Conservation (phyloP, 371 early-diverging fungal genomes). For the Mortierella sp. region DNA sequence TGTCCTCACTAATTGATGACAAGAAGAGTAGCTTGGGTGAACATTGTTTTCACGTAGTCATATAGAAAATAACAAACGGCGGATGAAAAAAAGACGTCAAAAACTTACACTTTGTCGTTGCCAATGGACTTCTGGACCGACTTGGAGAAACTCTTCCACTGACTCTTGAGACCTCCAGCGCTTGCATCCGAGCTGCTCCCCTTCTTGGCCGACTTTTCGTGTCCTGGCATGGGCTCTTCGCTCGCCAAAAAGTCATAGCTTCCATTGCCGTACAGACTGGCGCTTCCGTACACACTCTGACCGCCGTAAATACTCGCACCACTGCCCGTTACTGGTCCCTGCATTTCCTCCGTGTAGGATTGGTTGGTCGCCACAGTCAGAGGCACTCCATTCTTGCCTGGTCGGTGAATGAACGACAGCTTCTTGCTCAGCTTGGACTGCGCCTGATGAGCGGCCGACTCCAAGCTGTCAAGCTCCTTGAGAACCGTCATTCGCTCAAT, state of each 20-base stretch:
- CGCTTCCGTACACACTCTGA: slow-evolving; percentile 24
- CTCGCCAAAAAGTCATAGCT: slow-evolving; percentile 21
- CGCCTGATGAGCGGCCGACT: slow-evolving; percentile 43
- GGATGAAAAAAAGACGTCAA: not conserved
- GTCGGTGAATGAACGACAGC: slow-evolving; percentile 55
- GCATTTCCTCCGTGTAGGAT: slow-evolving; percentile 35
- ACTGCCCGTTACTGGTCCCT: slow-evolving; percentile 44
- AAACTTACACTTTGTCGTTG: slow-evolving; percentile 55
- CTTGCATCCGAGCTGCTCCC: slow-evolving; percentile 30
- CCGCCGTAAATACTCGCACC: slow-evolving; percentile 11
- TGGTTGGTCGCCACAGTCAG: slow-evolving; percentile 41
- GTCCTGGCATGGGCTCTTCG: slow-evolving; percentile 40
- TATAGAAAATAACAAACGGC: not conserved
- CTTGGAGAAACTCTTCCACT: slow-evolving; percentile 59
- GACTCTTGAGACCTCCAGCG: slow-evolving; percentile 44
- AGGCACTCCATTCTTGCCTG: slow-evolving; percentile 39
- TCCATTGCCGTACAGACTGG: slow-evolving; percentile 28
- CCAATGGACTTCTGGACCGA: slow-evolving; percentile 52
- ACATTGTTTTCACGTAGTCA: not conserved
- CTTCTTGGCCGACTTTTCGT: slow-evolving; percentile 35
- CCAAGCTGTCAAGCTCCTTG: slow-evolving; percentile 53
- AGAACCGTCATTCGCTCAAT: slow-evolving; percentile 29
- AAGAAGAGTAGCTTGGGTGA: not conserved
- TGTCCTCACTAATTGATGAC: slow-evolving; percentile 38
- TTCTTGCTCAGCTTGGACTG: slow-evolving; percentile 56